Evolutionary conservation across 2,329 filamentous ascomycete genomes (phyloP), one percentile per base, ranked within the genome.

Genomic region (Thielaviopsis ethacetica): DNA sequence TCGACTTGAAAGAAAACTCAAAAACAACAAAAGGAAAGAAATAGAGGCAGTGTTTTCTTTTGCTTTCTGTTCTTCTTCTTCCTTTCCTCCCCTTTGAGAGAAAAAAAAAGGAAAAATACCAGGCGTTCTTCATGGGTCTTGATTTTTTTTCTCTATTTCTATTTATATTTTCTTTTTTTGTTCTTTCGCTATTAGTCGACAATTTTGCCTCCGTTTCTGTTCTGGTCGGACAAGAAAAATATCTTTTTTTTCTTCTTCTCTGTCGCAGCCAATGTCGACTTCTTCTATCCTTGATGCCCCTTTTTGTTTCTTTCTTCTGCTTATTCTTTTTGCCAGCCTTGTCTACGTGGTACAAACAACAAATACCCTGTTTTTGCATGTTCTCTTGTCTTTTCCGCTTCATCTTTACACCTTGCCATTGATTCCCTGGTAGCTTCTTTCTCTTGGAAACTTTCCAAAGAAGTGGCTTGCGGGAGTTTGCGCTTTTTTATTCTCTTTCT

Each of bases 111-210:
- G 30, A 60, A 62, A 62, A 64, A 63, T 63, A 66, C 38, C 38
- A 44, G 38, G 38, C 38, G 38, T 44, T 44, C 4, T 49, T 21
- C 44, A 19, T 49, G 44, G 63, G 15, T 61, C 62, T 62, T 54
- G 56, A 30, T 63, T 63, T 57, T 61, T 58, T n/a, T 64, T 66
- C n/a, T 64, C 52, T 63, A 61, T 59, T 63, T 65, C 53, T 61
- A 58, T 63, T 61, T 65, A 62, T 26, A 27, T 56, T 44, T 52
- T 47, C 19, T 59, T 27, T 19, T 53, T 44, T 44, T 13, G 24
- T 26, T 26, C n/a, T 24, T 53, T 30, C 34, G 13, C 15, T 44
- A 3, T n/a, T 44, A 9, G 38, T 44, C 17, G 38, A 44, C 17
- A 6, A 15, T 44, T 44, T 44, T 6, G 38, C 2, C 6, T 4